phyloP scores from a whole-genome alignment of 1,139 yeast genomes.

The Protomyces macrosporus region DNA sequence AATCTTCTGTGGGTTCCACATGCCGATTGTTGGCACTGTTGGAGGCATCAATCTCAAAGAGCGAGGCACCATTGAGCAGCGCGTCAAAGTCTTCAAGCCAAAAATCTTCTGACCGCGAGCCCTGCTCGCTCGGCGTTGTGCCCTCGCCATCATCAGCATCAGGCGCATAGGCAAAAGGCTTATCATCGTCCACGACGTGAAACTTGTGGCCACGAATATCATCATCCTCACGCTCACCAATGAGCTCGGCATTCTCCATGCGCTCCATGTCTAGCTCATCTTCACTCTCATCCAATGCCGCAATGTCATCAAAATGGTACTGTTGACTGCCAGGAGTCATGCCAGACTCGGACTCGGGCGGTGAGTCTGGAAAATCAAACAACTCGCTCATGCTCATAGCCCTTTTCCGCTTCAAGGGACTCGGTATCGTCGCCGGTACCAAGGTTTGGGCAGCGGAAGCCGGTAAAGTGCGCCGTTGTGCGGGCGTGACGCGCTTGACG shows the following conservation, averaged over 20 bases:
- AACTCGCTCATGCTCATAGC: slow-evolving; percentile 1
- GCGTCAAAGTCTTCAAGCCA: slow-evolving; percentile 23
- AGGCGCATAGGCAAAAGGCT: slow-evolving; percentile 22
- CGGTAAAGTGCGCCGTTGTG: not conserved
- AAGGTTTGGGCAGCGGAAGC: no score
- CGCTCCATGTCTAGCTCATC: slow-evolving; percentile 22
- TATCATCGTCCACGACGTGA: slow-evolving; percentile 11
- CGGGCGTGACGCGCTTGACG: not conserved
- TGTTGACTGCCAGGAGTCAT: slow-evolving; percentile 7
- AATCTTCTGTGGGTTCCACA: slow-evolving; percentile 3
- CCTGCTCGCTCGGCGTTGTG: slow-evolving; percentile 9
- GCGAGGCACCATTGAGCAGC: slow-evolving; percentile 6
- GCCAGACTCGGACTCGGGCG: slow-evolving; percentile 4
- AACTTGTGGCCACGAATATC: slow-evolving; percentile 11
- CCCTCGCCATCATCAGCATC: slow-evolving; percentile 3
- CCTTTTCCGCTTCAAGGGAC: slow-evolving; percentile 16
- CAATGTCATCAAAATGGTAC: slow-evolving; percentile 5
- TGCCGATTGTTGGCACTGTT: slow-evolving; percentile 1
- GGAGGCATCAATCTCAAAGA: slow-evolving; percentile 9
- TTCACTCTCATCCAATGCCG: slow-evolving; percentile 15
- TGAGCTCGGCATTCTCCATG: slow-evolving; percentile 1
- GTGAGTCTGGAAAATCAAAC: slow-evolving; percentile 8
- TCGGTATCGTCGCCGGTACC: not conserved
- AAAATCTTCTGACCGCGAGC: slow-evolving; percentile 13
- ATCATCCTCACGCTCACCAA: slow-evolving; percentile 14